Base-by-base conservation (phyloP, 2,329 filamentous ascomycete genomes). In the Aspergillus uvarum region DNA sequence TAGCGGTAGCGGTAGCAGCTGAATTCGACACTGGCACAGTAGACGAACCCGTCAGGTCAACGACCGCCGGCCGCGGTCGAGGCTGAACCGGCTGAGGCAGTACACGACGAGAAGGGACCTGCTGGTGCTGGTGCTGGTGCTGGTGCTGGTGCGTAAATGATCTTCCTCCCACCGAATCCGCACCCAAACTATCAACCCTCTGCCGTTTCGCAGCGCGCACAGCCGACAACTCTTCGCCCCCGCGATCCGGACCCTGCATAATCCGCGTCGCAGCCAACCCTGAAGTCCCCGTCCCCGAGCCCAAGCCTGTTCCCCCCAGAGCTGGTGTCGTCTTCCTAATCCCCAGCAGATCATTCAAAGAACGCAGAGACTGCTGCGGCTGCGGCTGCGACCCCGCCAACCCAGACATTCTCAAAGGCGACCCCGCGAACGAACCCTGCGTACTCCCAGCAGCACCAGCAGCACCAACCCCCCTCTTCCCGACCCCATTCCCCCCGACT, bases 311-410 rank as follows among this genome's bases (percentile, higher is more conserved):
- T 6, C 26, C 26, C 26, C 26, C 26, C 26, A 29, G 8, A 29
- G 26, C 5, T 8, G 26, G 26, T 2, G 7, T 29, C 0, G 87
- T 85, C 57, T 83, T 87, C 11, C 85, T 85, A 1, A 85, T 86
- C 1, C 87, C 88, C 29, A 92, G 81, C 14, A 92, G 68, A 53
- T 87, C 81, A 65, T 86, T 87, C 32, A 89, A 72, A 4, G 86
- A 84, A 64, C 83, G 84, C 8, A 54, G 31, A 12, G 32, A 35
- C 32, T 12, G 32, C 50, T 81, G 82, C 44, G 80, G 70, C 60
- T 82, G 29, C 16, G 12, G 26, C 7, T 29, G 26, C 3, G 26
- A 29, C 26, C 26, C 7, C 26, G 26, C 26, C 26, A 29, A 29
- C 35, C 14, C 5, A 38, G 35, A 38, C 35, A 22, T 22, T 22